Evolutionary conservation across 495 filamentous ascomycete genomes (phyloP).

Genomic region (Chaetomium fimeti): DNA sequence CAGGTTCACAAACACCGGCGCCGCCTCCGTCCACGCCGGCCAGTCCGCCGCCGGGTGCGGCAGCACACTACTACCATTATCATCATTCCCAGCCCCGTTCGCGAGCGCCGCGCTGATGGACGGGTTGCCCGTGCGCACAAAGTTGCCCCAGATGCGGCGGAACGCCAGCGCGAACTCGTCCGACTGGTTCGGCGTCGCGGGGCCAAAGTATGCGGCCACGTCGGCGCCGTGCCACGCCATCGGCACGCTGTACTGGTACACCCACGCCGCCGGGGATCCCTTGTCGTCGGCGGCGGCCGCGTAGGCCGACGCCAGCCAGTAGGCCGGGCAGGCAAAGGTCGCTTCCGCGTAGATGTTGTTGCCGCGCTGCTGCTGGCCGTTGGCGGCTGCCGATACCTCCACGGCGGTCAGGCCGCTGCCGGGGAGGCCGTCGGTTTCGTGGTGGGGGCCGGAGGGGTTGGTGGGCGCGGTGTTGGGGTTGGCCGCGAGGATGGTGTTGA

Average conservation of each 20-base stretch:
- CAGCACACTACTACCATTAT: no score
- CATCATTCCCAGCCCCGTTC: conserved; percentile 41
- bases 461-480: conserved; percentile 32
- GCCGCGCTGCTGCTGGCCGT: conserved; percentile 39
- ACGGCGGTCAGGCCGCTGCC: conserved; percentile 25
- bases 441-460: conserved; percentile 23
- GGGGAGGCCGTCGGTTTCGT: conserved; percentile 33
- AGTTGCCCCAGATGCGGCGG: conserved; percentile 53
- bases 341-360: conserved; percentile 62
- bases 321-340: conserved; percentile 60
- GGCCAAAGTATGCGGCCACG: conserved; percentile 52
- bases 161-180: conserved; percentile 37
- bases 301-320: conserved; percentile 64
- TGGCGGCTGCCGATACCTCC: conserved; percentile 28
- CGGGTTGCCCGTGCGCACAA: conserved; percentile 54
- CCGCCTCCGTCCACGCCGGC: conserved; percentile 38
- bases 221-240: conserved; percentile 59
- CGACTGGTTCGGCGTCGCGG: conserved; percentile 26
- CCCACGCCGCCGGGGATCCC: conserved; percentile 44
- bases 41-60: conserved; percentile 32
- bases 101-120: conserved; percentile 49
- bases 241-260: conserved; percentile 63
- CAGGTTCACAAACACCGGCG: conserved; percentile 49
- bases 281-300: conserved; percentile 17
- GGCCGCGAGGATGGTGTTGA: conserved; percentile 40